These are phyloP conservation scores for Bipolaris oryzae DNA, from an alignment of 2,329 filamentous ascomycete genomes.

Conservation along the genomic window DNA sequence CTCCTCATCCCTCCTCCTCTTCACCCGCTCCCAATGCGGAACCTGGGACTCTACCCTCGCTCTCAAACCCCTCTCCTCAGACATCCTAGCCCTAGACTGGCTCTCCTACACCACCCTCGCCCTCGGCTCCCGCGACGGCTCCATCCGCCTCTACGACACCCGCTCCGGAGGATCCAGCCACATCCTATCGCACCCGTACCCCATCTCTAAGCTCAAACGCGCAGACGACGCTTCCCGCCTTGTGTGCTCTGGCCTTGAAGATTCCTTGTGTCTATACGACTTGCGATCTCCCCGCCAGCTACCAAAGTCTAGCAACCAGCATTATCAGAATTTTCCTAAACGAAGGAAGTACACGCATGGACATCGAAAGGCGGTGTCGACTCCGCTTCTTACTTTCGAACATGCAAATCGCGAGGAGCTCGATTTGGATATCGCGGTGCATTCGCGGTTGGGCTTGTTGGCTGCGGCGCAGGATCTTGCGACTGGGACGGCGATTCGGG, in stretches of 20 bases:
- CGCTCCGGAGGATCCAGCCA: constrained; percentile 33
- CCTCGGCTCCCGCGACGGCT: constrained; percentile 41
- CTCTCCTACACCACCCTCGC: constrained; percentile 38
- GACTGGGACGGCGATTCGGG: constrained; percentile 22
- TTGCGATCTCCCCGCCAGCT: constrained; percentile 29
- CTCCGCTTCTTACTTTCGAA: constrained; percentile 29
- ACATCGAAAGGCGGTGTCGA: neutral
- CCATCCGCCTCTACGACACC: constrained; percentile 42
- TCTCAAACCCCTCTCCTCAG: constrained; percentile 21
- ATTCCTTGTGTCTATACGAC: constrained; percentile 42
- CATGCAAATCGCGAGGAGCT: constrained; percentile 35
- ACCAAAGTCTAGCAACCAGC: neutral
- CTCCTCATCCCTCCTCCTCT: constrained; percentile 32
- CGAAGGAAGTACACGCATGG: constrained; percentile 17
- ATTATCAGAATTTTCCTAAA: constrained; percentile 12
- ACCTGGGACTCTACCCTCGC: constrained; percentile 26
- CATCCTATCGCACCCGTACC: constrained; percentile 34
- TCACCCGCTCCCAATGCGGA: constrained; percentile 27
- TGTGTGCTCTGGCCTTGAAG: constrained; percentile 35
- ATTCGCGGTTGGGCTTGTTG: constrained; percentile 38
- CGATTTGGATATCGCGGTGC: constrained; percentile 39
- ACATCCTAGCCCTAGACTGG: constrained; percentile 46
- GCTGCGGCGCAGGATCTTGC: constrained; percentile 39
- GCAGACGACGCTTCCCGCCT: constrained; percentile 37
- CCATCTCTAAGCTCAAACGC: constrained; percentile 31